These are phyloP conservation scores for Sporormia fimetaria DNA, from an alignment of 495 filamentous ascomycete genomes.

Conservation along the genomic window DNA sequence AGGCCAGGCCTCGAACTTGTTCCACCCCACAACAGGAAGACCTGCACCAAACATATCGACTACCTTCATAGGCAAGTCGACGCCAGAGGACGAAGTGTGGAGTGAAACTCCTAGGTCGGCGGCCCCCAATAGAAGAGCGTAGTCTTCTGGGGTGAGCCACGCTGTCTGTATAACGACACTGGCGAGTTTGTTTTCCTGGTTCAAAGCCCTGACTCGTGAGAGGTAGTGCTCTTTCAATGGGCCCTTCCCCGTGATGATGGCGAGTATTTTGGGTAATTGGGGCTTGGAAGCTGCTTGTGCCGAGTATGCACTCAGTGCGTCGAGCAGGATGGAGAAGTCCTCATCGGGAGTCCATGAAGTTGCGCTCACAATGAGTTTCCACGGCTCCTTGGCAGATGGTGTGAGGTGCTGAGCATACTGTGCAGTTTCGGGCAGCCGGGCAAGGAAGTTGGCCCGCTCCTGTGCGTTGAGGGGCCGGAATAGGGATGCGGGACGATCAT, in stretches of 20 bases:
- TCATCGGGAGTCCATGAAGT: conserved; percentile 97
- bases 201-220: conserved; percentile 46
- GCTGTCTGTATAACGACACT: conserved; percentile 64
- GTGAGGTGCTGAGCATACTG: conserved; percentile 46
- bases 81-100: conserved; percentile 83
- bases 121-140: conserved; percentile 72
- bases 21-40: conserved; percentile 79
- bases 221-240: conserved; percentile 71
- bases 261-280: conserved; percentile 54
- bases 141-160: conserved; percentile 73
- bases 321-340: conserved; percentile 83
- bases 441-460: conserved; percentile 48
- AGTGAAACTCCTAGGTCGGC: conserved; percentile 86
- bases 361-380: conserved; percentile 67
- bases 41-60: conserved; percentile 97
- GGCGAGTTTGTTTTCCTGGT: conserved; percentile 45
- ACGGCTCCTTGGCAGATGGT: conserved; percentile 34
- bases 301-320: conserved; percentile 65
- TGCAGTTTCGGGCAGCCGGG: conserved; percentile 45
- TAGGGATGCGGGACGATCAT: conserved; percentile 76
- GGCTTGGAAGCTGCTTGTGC: conserved; percentile 25
- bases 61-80: conserved; percentile 98
- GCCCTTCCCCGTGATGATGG: conserved; percentile 87
- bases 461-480: conserved; percentile 56
- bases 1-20: conserved; percentile 68